Evolutionary conservation across 1,284 basidiomycete species (phyloP), one percentile per base, ranked within the genome.

Genomic region (Ceratobasidium sp.): DNA sequence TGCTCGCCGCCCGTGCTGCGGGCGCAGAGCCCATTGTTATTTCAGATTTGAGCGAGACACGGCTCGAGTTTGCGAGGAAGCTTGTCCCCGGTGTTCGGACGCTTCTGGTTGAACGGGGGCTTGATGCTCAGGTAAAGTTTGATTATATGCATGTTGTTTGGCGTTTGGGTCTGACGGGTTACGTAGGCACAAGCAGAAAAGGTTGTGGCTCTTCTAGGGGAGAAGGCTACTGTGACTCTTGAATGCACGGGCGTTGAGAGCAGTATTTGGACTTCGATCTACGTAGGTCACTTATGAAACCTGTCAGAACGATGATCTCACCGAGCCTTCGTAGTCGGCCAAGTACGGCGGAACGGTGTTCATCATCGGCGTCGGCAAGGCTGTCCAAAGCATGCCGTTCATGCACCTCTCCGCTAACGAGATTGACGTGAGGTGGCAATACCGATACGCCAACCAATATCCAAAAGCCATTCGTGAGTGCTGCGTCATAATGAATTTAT

Each of bases 161-260:
- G 14, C 18, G 18, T 38, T 26, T 46, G 23, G 8, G 9, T 18
- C 38, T 55, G 35, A 55, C 2, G 21, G 44, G 7, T 28, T 43
- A 3, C 55, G n/a, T 52, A 67, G 64, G 66, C 66, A 30, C 66
- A 69, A 54, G 66, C 66, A 2, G 52, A 46, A 4, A 69, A 69
- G 23, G 66, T 69, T 8, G 66, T 52, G 2, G 66, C 41, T 7
- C 32, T 43, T 30, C 66, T 69, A 32, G 66, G 66, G 21, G 46
- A 69, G 32, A 69, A 69, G 54, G 66, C 66, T 3, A n/a, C 52
- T 13, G 52, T 93, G 38, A 87, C 92, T 67, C 83, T 95, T 73
- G 94, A 95, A 78, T 93, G 93, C 61, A 96, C 94, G 62, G 96
- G 96, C 18, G 93, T 96, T 30, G 94, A 97, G 81, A 88, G 88